A percentile compares a stretch with the other conserved stretches of the same genome.
Evolutionary conservation across 2,329 filamentous ascomycete genomes (phyloP).

Genomic region (Ophiocordyceps robertsii): DNA sequence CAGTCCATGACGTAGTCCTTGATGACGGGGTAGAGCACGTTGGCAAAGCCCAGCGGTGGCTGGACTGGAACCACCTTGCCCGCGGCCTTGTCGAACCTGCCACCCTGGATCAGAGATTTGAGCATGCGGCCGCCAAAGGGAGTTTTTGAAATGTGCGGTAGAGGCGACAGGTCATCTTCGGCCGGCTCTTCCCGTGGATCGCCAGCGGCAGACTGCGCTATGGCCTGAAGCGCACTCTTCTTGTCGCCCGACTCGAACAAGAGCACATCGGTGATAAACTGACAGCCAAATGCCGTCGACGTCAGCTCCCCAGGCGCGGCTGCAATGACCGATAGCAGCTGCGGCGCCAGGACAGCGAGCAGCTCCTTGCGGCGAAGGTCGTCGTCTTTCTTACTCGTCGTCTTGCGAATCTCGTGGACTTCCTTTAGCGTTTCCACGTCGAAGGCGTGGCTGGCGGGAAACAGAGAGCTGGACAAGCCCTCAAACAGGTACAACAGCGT

Average conservation of each 20-base stretch:
- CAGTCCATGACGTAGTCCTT: slow-evolving; percentile 62
- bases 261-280: slow-evolving; percentile 72
- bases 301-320: slow-evolving; percentile 55
- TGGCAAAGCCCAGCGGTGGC: slow-evolving; percentile 67
- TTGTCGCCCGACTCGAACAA: slow-evolving; percentile 67
- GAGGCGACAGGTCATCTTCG: slow-evolving; percentile 25
- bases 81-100: slow-evolving; percentile 63
- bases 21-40: slow-evolving; percentile 71
- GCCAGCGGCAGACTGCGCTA: slow-evolving; percentile 49
- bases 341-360: slow-evolving; percentile 57
- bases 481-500: slow-evolving; percentile 75
- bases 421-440: slow-evolving; percentile 63
- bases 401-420: slow-evolving; percentile 63
- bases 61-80: slow-evolving; percentile 60
- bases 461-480: slow-evolving; percentile 45
- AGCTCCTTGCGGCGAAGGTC: slow-evolving; percentile 65
- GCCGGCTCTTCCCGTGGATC: slow-evolving; percentile 30
- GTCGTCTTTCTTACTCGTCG: slow-evolving; percentile 86
- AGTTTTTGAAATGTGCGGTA: slow-evolving; percentile 45
- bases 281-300: slow-evolving; percentile 68
- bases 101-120: slow-evolving; percentile 81
- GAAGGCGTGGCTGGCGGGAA: slow-evolving; percentile 46
- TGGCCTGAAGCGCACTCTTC: slow-evolving; percentile 55
- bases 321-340: slow-evolving; percentile 61
- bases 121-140: slow-evolving; percentile 67